phyloP scores from a whole-genome alignment of 345 rosid species.

The Eucalyptus marginata region DNA sequence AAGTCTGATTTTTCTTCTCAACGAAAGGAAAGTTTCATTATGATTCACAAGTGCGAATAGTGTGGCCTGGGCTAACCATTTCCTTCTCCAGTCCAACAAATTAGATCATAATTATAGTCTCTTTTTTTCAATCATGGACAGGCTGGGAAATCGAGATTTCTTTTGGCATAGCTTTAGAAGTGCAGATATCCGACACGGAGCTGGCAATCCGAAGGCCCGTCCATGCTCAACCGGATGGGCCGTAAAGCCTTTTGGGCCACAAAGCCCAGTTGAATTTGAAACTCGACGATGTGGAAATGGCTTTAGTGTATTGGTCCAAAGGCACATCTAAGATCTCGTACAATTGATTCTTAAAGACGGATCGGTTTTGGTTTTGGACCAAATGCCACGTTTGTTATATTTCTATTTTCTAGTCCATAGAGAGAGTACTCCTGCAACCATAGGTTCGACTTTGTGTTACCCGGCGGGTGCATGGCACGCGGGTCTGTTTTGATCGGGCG shows the following conservation, averaged over 20 bases:
- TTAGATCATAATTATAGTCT: not conserved
- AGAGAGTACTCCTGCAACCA: not conserved
- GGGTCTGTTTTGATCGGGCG: not conserved
- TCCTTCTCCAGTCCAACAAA: not conserved
- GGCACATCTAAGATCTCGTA: not conserved
- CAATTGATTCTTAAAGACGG: not conserved
- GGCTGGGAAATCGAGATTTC: not conserved
- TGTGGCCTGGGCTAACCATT: not conserved
- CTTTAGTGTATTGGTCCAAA: not conserved
- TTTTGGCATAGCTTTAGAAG: not conserved
- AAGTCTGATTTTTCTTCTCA: not conserved
- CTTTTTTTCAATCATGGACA: not conserved
- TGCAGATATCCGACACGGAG: not conserved
- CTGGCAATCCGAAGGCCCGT: not conserved
- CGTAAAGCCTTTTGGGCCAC: not conserved
- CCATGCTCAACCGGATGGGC: not conserved
- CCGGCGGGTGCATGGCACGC: rapidly evolving
- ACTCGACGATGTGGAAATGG: not conserved
- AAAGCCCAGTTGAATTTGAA: not conserved
- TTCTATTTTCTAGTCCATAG: not conserved
- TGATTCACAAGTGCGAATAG: not conserved
- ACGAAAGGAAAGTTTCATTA: not conserved
- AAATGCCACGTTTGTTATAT: not conserved
- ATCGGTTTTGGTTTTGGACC: not conserved
- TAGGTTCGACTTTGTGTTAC: not conserved